Evolutionary conservation across 2,329 filamentous ascomycete species (phyloP).

Genomic region (Claviceps maximensis): DNA sequence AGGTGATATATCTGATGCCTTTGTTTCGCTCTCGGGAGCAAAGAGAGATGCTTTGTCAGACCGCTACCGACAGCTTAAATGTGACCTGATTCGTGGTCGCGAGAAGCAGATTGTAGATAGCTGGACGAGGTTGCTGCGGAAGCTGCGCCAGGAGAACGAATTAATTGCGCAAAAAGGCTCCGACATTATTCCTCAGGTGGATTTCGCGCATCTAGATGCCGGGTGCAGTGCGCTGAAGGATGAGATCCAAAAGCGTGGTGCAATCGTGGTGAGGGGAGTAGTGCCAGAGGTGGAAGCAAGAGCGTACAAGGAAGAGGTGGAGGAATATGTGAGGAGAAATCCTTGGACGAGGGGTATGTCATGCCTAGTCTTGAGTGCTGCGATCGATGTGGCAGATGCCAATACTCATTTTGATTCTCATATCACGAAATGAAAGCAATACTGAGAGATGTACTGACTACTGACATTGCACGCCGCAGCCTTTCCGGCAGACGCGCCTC

Average conservation of each 20-base stretch:
- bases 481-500: constrained; percentile 52
- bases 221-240: constrained; percentile 23
- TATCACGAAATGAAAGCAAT: no score
- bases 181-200: constrained; percentile 37
- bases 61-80: constrained; percentile 43
- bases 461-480: constrained; percentile 23
- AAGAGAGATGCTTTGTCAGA: constrained; percentile 34
- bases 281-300: constrained; percentile 49
- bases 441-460: no score
- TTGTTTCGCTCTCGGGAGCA: constrained; percentile 42
- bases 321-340: constrained; percentile 53
- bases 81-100: constrained; percentile 34
- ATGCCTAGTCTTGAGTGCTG: not conserved
- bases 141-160: constrained; percentile 33
- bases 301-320: constrained; percentile 49
- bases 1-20: constrained; percentile 50
- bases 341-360: constrained; percentile 37
- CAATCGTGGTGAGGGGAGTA: constrained; percentile 51
- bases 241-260: constrained; percentile 48
- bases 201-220: constrained; percentile 30
- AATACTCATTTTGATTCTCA: no score
- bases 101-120: constrained; percentile 32
- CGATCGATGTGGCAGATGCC: no score
- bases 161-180: constrained; percentile 31
- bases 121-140: constrained; percentile 34